Base-by-base conservation (phyloP, 306 rosid genomes). In the Corylus heterophylla region DNA sequence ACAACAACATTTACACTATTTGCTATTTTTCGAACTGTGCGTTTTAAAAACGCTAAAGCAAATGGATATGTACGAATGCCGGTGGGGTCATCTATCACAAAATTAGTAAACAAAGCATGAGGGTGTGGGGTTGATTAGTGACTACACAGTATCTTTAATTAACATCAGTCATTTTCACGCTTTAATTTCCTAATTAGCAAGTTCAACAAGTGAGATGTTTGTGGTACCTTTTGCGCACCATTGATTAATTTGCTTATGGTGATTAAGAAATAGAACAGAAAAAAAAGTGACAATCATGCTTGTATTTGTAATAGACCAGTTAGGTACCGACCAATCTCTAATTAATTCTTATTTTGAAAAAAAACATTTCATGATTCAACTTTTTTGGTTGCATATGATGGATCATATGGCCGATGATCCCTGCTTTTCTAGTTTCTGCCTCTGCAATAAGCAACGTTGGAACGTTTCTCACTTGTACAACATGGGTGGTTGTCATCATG, bases 1-100 rank as follows among this genome's bases (percentile, higher is more conserved):
- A 31, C 35, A 31, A 31, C 35, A 2, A 31, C 2, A 31, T 31
- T 31, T 31, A 31, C 35, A 31, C 35, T 31, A 31, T 31, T 31
- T 31, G 35, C 35, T 2, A 31, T 31, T 31, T 31, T 31, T 31
- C 35, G 0, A 31, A 31, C 35, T 2, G 35, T 2, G 2, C 35
- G 35, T 2, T 31, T 39, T 39, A 4, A 4, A 4, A 39, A 0
- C 4, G 44, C 0, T 39, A 39, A 39, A 39, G 1, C 44, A 39
- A 39, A 39, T 0, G 6, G 6, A 39, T 3, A 39, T 4, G 4
- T 39, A 39, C 6, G 8, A 42, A 42, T 31, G 45, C 1, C 7
- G 85, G 69, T 83, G 85, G 85, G 80, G 77, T 84, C 22, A 68
- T 73, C 67, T 73, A 66, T 84, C 82, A 49, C 13, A 6, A 10